Evolutionary conservation across 768 basidiomycete species (phyloP).

Genomic region (Mycena indigotica): DNA sequence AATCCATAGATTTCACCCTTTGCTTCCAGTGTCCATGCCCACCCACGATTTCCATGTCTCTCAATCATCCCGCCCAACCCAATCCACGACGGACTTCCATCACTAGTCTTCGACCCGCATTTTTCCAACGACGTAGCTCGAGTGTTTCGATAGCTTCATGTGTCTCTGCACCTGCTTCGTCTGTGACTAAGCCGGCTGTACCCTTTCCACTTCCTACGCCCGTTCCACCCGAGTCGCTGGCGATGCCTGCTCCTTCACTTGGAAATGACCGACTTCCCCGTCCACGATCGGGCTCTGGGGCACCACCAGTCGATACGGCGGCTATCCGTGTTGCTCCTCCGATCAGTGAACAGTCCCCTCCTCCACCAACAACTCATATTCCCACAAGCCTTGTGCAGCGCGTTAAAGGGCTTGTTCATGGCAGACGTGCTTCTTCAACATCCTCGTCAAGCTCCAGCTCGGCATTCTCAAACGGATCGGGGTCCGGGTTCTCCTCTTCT

Average conservation of each 20-base stretch:
- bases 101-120: not conserved
- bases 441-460: not conserved
- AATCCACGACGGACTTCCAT: not conserved
- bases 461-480: not conserved
- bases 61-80: not conserved
- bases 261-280: not conserved
- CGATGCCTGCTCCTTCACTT: not conserved
- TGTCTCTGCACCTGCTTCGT: not conserved
- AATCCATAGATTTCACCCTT: not conserved
- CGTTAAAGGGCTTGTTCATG: not conserved
- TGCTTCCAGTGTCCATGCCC: not conserved
- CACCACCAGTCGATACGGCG: not conserved
- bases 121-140: not conserved
- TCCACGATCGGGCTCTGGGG: not conserved
- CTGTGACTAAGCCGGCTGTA: not conserved
- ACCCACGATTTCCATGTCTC: not conserved
- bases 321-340: not conserved
- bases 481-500: not conserved
- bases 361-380: not conserved
- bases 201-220: not conserved
- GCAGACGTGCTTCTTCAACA: not conserved
- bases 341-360: not conserved
- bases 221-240: not conserved
- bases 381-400: not conserved
- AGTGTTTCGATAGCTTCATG: not conserved